Percentiles rank a stretch among this genome's conserved stretches.
These are phyloP conservation scores for Cyclostephanos tholiformis DNA, from an alignment of 108 stramenopile species.

Conservation along the genomic window DNA sequence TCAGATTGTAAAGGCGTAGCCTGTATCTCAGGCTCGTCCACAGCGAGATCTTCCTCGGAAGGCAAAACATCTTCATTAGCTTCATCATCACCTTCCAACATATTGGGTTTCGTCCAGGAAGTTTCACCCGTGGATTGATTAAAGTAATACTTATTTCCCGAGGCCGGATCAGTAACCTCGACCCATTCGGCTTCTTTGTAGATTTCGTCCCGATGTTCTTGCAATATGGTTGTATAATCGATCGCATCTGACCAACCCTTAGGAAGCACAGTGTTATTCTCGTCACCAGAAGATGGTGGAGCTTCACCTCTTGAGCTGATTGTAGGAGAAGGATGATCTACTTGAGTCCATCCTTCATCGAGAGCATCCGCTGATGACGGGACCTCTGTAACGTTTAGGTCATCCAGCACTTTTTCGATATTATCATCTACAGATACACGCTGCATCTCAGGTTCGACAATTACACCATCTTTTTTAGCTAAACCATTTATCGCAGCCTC, in stretches of 20 bases:
- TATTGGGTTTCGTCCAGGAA: slow-evolving; percentile 55
- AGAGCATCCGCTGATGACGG: neutral
- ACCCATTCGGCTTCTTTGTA: slow-evolving; percentile 52
- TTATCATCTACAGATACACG: neutral
- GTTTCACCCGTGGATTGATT: slow-evolving; percentile 39
- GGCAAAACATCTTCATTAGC: neutral
- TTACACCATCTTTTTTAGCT: neutral
- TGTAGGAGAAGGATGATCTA: slow-evolving; percentile 17
- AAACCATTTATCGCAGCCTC: neutral
- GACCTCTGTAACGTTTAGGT: neutral
- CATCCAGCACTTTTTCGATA: neutral
- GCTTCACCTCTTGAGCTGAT: slow-evolving; percentile 28
- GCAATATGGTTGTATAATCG: neutral
- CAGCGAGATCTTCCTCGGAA: slow-evolving; percentile 3
- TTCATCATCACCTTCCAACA: neutral
- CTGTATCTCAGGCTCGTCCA: neutral
- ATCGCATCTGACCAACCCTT: neutral
- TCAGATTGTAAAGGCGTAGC: neutral
- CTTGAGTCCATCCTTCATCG: slow-evolving; percentile 12
- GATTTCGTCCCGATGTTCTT: neutral
- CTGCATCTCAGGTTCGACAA: neutral
- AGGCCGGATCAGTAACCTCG: slow-evolving; percentile 51
- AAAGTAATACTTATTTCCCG: slow-evolving; percentile 59
- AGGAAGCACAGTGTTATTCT: neutral
- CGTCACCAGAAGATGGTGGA: neutral